These are phyloP conservation scores for Curvularia eragrostidis DNA, from an alignment of 2,329 filamentous ascomycete species.

Conservation along the genomic window DNA sequence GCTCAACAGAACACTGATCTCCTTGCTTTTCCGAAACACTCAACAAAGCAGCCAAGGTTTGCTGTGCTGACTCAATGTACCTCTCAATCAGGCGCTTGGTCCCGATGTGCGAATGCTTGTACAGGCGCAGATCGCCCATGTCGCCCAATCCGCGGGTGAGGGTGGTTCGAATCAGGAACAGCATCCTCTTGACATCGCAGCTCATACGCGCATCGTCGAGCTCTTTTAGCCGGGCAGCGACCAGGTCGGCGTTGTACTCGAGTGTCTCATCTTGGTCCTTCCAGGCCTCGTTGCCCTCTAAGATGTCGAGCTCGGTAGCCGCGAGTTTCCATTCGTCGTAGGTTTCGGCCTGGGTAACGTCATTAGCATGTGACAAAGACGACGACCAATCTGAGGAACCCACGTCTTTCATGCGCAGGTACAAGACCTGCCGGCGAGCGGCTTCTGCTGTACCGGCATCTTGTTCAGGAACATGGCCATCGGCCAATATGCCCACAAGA, in stretches of 20 bases:
- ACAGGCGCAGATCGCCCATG: conserved; percentile 83
- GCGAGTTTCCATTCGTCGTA: conserved; percentile 76
- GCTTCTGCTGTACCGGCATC: conserved; percentile 14
- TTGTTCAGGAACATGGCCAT: conserved; percentile 24
- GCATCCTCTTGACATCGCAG: conserved; percentile 77
- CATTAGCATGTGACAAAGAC: conserved; percentile 38
- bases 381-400: conserved; percentile 41
- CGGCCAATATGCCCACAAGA: conserved; percentile 21
- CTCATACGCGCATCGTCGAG: conserved; percentile 76
- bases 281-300: conserved; percentile 84
- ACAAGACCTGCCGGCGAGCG: conserved; percentile 64
- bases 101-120: conserved; percentile 82
- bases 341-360: conserved; percentile 64
- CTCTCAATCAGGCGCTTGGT: conserved; percentile 87
- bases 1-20: conserved; percentile 61
- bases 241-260: conserved; percentile 74
- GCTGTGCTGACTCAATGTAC: conserved; percentile 80
- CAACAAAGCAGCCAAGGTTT: conserved; percentile 75
- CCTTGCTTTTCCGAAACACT: conserved; percentile 62
- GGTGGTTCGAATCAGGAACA: conserved; percentile 80
- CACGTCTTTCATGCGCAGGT: conserved; percentile 70
- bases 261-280: conserved; percentile 71
- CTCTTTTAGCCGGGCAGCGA: conserved; percentile 72
- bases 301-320: conserved; percentile 75
- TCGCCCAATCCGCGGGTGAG: conserved; percentile 81